phyloP scores from a whole-genome alignment of 345 rosid species.

The Draba incana region DNA sequence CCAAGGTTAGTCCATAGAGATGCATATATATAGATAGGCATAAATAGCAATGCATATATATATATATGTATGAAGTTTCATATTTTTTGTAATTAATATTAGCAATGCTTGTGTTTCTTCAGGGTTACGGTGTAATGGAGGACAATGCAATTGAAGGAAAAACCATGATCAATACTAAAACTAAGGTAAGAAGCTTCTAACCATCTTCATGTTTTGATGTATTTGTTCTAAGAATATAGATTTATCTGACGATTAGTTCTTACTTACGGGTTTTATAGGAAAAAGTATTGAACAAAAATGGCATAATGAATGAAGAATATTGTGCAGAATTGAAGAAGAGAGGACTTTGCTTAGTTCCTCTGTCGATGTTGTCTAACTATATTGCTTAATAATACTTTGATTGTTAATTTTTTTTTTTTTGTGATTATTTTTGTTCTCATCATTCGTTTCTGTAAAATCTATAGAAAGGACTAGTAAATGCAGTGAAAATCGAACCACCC shows the following conservation, averaged over 20 bases:
- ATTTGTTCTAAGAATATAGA: not conserved
- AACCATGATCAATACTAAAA: not conserved
- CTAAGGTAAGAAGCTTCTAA: slow-evolving; percentile 31
- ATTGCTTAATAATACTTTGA: slow-evolving; percentile 48
- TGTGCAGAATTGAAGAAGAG: slow-evolving; percentile 58
- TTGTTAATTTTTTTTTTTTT: not conserved
- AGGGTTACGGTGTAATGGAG: slow-evolving; percentile 49
- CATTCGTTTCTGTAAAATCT: not conserved
- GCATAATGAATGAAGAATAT: slow-evolving; percentile 35
- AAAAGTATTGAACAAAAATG: slow-evolving; percentile 21
- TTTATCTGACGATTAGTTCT: no score
- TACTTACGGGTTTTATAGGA: slow-evolving; percentile 35
- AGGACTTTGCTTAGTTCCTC: slow-evolving; percentile 70
- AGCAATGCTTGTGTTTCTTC: not conserved
- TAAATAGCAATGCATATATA: not conserved
- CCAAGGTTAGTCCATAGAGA: slow-evolving; percentile 37
- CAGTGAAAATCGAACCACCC: slow-evolving; percentile 12
- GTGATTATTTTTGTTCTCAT: not conserved
- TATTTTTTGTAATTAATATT: not conserved
- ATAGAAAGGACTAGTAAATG: slow-evolving; percentile 7
- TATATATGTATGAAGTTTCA: not conserved
- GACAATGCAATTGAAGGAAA: slow-evolving; percentile 22
- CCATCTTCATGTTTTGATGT: not conserved
- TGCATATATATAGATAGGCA: not conserved
- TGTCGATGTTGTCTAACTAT: slow-evolving; percentile 53